Base-by-base conservation (phyloP, 768 basidiomycete genomes). In the Xerocomus spinulosus region DNA sequence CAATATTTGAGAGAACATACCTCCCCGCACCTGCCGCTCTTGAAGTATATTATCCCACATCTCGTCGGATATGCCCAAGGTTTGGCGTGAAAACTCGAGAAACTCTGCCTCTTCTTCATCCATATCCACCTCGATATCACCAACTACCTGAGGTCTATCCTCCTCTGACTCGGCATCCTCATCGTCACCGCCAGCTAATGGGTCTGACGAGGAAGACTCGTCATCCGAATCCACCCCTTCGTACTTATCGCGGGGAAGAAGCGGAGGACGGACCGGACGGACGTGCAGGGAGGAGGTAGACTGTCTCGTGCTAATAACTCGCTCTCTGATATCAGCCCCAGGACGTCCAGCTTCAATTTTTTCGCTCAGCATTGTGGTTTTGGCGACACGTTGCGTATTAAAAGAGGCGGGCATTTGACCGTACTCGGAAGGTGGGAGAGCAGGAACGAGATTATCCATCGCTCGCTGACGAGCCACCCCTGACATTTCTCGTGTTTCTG, bases 211-310 rank as follows among this genome's bases (percentile, higher is more conserved):
- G 44, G 86, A 84, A 1, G 81, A 83, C 57, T 92, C 90, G 53
- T 93, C 91, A 57, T 93, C 92, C 2, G 93, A 96, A 61, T 95
- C 81, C 23, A 88, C 91, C 2, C 96, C 96, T 40, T 99, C 96
- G 60, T 85, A 98, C 56, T 76, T 75, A 59, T 97, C 85, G 21
- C 90, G 82, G 9, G 84, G 73, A 33, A 98, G 74, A 47, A 94
- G 79, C 1, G 93, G 92, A 17, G 79, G 72, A n/a, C 93, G 77
- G 40, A 88, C 75, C 3, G 75, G 73, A 50, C 71, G 79, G n/a
- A 52, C 55, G 33, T 52, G 65, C 15, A 58, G 38, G 46, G 67
- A 61, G 9, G 55, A 43, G 43, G 37, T 41, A 12, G 46, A 36
- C 15, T 41, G 34, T 23, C 18, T 48, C 7, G 18, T 23, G 32